Conservation (phyloP, 2,329 filamentous ascomycete genomes). For the Beauveria sp. region DNA sequence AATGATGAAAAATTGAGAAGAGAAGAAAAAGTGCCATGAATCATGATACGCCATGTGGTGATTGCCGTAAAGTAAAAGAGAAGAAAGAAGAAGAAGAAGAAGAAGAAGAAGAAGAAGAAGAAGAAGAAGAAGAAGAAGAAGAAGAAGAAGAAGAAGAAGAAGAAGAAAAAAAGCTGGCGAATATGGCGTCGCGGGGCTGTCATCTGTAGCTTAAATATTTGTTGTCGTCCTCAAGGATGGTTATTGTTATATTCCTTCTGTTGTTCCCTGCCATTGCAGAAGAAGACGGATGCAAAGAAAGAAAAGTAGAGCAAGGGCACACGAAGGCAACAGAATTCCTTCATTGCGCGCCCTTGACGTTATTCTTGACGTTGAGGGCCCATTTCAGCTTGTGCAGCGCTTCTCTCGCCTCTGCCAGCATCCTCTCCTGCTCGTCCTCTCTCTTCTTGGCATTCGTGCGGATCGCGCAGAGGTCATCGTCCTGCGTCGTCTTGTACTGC, state of each 20-base stretch:
- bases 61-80: not conserved
- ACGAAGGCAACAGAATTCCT: not conserved
- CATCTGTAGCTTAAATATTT: not conserved
- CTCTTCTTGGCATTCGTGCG: conserved; percentile 47
- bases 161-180: not conserved
- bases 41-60: conserved; percentile 3
- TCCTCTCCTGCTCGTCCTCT: conserved; percentile 53
- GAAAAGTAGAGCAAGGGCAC: not conserved
- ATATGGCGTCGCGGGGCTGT: not conserved
- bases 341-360: conserved; percentile 48
- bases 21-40: conserved; percentile 11
- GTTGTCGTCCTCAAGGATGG: not conserved
- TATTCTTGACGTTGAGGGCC: conserved; percentile 62
- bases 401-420: conserved; percentile 50
- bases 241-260: not conserved
- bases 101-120: no score
- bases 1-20: conserved; percentile 11
- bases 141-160: not conserved
- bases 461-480: conserved; percentile 51
- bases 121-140: no score
- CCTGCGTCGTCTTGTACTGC: conserved; percentile 56
- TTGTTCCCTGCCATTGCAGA: not conserved
- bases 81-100: not conserved
- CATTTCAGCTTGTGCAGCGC: conserved; percentile 63
- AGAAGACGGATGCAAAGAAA: not conserved